Conservation (phyloP, 176 grass and related monocot genomes). For the maize (Zea mays) region DNA sequence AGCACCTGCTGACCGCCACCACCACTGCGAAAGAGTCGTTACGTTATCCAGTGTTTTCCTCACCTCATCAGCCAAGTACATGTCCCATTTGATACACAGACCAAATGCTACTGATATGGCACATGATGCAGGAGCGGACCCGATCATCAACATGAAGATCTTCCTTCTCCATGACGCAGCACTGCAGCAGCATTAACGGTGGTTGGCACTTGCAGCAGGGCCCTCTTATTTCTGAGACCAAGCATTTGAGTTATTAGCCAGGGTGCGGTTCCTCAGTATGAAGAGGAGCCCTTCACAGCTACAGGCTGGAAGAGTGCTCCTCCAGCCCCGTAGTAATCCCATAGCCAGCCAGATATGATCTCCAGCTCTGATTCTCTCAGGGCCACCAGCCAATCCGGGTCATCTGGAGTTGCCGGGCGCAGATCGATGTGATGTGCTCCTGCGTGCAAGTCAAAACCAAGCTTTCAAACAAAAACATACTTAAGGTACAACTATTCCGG, state of each 20-base stretch:
- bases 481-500: not conserved
- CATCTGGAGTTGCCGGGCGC: conserved; percentile 57
- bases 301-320: conserved; percentile 39
- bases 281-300: not conserved
- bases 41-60: not conserved
- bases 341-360: conserved; percentile 75
- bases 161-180: not conserved
- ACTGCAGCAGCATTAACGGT: too few species aligned
- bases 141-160: not conserved
- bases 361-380: conserved; percentile 72
- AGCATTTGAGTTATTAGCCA: too few species aligned
- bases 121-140: not conserved
- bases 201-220: not conserved
- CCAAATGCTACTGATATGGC: not conserved
- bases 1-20: too few species aligned
- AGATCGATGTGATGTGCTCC: conserved; percentile 91
- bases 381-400: conserved; percentile 77
- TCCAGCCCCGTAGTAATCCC: conserved; percentile 53
- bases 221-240: not conserved
- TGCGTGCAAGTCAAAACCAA: conserved; percentile 42
- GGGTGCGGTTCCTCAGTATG: not conserved
- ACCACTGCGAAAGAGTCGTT: not conserved
- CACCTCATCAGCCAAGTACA: not conserved
- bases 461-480: not conserved
- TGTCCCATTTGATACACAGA: not conserved